Base-by-base conservation (phyloP, 2,329 filamentous ascomycete genomes). In the Tolypocladium guangdongense region DNA sequence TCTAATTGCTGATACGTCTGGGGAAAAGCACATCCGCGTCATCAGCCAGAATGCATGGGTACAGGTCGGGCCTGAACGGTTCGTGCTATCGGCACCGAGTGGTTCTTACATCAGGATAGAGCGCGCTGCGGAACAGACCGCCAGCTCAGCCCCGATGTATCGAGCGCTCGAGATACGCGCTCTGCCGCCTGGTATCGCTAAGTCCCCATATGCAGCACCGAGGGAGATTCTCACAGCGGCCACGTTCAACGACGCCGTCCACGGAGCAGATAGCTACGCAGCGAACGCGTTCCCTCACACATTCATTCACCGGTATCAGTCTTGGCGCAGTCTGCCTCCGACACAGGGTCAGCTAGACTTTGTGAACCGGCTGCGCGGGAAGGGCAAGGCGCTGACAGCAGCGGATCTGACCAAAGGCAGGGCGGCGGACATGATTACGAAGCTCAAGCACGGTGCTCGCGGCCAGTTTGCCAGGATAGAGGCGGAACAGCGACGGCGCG, bases 361-460 rank as follows among this genome's bases (percentile, higher is more conserved):
- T 53, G 67, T 93, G 52, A 90, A 90, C 63, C 86, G 82, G 62
- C 63, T 84, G 4, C 75, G 84, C 10, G 69, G 69, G 1, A 71
- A 78, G 51, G 57, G 59, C 74, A 72, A 83, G 32, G 72, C 78
- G 52, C 64, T 90, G 50, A 76, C 71, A 1, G 60, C 69, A 0
- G 70, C 71, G 0, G 77, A 83, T 32, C 62, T 95, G 54, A 90
- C 80, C 16, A 93, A 91, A 64, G 92, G 92, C 8, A 83, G 82
- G 64, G 91, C 90, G 5, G 79, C 79, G 5, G 91, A 96, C 66
- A 91, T 95, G 86, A 95, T 97, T 58, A 95, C 89, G 8, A 95
- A 95, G 68, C 65, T 96, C 56, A 92, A 86, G 67, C 87, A 93
- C 65, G 92, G 92, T 0, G 89, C 88, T 1, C 81, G 74, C 67